phyloP scores from a whole-genome alignment of 805 yeast genomes.

The Suhomyces sp. region DNA sequence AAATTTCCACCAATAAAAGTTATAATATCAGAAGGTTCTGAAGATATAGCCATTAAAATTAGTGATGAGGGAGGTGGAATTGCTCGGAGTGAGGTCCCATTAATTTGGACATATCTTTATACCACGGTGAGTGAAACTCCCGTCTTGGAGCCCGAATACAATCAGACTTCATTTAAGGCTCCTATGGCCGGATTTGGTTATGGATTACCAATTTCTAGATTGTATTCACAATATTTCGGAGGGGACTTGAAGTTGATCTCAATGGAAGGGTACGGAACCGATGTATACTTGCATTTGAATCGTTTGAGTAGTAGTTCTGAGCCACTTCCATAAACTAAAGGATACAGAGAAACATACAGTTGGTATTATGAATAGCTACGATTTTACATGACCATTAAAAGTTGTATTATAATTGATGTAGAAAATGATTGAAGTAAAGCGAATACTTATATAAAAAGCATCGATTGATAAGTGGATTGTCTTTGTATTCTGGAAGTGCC shows the following conservation, averaged over 20 bases:
- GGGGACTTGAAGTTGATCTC: slow-evolving; percentile 84
- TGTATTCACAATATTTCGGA: slow-evolving; percentile 87
- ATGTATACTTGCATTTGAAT: slow-evolving; percentile 83
- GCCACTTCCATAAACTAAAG: slow-evolving; percentile 60
- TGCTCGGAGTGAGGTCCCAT: slow-evolving; percentile 76
- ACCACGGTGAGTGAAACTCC: slow-evolving; percentile 82
- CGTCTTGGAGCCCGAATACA: slow-evolving; percentile 54
- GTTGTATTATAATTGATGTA: too few species aligned
- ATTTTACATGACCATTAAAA: too few species aligned
- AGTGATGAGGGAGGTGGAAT: slow-evolving; percentile 96
- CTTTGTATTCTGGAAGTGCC: too few species aligned
- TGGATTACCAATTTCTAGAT: slow-evolving; percentile 81
- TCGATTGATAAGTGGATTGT: too few species aligned
- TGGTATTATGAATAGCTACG: too few species aligned
- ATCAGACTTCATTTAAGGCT: slow-evolving; percentile 69
- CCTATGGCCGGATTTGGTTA: slow-evolving; percentile 96
- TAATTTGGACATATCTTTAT: slow-evolving; percentile 88
- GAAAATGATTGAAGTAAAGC: too few species aligned
- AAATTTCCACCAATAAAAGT: slow-evolving; percentile 82
- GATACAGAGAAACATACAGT: too few species aligned
- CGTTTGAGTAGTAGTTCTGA: slow-evolving; percentile 72
- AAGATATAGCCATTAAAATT: slow-evolving; percentile 86
- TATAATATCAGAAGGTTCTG: slow-evolving; percentile 84
- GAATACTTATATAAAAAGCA: too few species aligned
- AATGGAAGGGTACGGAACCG: slow-evolving; percentile 95